Evolutionary conservation across 2,329 filamentous ascomycete genomes (phyloP), one percentile per base, ranked within the genome.

Genomic region (Exophiala alcalophila): DNA sequence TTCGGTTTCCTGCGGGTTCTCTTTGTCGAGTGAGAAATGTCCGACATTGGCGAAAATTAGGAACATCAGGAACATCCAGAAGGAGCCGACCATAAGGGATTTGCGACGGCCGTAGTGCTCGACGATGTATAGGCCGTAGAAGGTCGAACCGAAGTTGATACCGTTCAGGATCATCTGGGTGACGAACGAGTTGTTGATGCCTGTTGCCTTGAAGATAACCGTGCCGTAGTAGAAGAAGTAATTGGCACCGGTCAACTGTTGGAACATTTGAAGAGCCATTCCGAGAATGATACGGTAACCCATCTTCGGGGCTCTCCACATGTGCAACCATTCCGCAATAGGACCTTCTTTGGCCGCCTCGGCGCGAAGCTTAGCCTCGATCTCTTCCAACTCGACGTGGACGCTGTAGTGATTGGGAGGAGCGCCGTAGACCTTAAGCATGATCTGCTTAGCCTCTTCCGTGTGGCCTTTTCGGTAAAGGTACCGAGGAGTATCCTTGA

Each of bases 111-210:
- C 89, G 54, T 89, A 77, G 57, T 72, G 78, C 73, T 95, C 89
- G 51, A 94, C 81, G 14, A 83, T 83, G 70, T 76, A 94, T 78
- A 94, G 94, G 25, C 88, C 92, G 58, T 94, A 66, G 1, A 88
- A 88, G 1, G 89, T 94, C 26, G 85, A 90, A 66, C 69, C 75
- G 50, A 92, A 86, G 70, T 94, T 94, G 72, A 94, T 86, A 36
- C 92, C 77, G 51, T 85, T 92, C 65, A 87, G 90, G 69, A 94
- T 77, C 61, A 94, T 76, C 47, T 81, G 84, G 61, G 91, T 88
- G 56, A 92, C 65, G 76, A 94, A 94, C 28, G 78, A 74, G 72
- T 94, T 83, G 50, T 64, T 57, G 59, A 94, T 87, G 54, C 83
- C 83, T 16, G 84, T 69, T 5, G 41, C 46, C 24, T 35, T 12